phyloP scores from a whole-genome alignment of 1,284 basidiomycete species.

The Pascua guehoae region DNA sequence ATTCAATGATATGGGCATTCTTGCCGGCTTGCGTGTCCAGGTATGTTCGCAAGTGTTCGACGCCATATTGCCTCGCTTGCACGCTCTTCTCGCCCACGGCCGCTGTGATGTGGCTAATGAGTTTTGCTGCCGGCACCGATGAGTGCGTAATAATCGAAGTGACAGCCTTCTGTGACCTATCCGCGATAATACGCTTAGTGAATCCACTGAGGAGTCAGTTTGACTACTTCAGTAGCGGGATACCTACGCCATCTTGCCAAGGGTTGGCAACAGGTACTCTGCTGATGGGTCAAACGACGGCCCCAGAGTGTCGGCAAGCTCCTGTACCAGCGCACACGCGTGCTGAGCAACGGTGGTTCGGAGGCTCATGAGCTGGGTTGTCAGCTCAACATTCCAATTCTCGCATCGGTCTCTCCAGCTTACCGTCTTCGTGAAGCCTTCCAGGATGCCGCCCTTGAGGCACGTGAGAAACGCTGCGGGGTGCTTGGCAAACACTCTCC shows the following conservation, averaged over 20 bases:
- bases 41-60: conserved; percentile 68
- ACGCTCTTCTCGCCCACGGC: conserved; percentile 79
- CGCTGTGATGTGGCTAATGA: conserved; percentile 69
- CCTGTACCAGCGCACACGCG: conserved; percentile 72
- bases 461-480: conserved; percentile 68
- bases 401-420: conserved; percentile 31
- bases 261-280: conserved; percentile 68
- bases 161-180: conserved; percentile 74
- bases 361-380: conserved; percentile 69
- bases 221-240: not conserved
- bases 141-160: conserved; percentile 66
- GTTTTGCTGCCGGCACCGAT: conserved; percentile 65
- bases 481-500: conserved; percentile 70
- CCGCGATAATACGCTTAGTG: conserved; percentile 92
- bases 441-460: conserved; percentile 72
- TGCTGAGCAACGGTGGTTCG: conserved; percentile 85
- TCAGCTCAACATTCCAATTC: conserved; percentile 1
- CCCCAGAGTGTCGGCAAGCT: conserved; percentile 70
- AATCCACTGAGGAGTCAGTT: conserved; percentile 50
- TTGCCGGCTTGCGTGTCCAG: conserved; percentile 66
- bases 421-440: conserved; percentile 81
- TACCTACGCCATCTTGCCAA: conserved; percentile 68
- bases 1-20: conserved; percentile 62
- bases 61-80: conserved; percentile 66
- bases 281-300: conserved; percentile 68